Conservation (phyloP, 805 yeast species). For the Hemisphaericaspora nanyangensis region DNA sequence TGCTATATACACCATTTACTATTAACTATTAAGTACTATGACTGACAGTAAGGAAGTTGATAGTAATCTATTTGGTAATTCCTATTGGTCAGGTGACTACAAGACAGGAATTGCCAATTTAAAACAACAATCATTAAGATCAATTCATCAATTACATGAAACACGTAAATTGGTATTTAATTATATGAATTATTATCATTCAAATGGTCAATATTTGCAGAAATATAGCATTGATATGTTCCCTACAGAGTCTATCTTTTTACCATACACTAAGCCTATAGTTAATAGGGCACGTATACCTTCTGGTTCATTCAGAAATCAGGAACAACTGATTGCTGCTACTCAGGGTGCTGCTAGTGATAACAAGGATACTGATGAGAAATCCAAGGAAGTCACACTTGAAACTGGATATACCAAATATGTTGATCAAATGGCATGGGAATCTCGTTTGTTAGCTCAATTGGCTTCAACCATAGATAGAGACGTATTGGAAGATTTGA, state of each 20-base stretch:
- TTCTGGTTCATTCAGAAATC: not conserved
- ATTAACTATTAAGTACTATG: too few species aligned
- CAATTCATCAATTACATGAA: slow-evolving; percentile 39
- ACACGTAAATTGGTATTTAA: slow-evolving; percentile 33
- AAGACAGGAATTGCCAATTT: slow-evolving; percentile 31
- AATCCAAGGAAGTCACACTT: not conserved
- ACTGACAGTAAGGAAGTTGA: too few species aligned
- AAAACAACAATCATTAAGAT: slow-evolving; percentile 24
- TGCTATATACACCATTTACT: too few species aligned
- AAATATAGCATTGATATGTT: slow-evolving; percentile 22
- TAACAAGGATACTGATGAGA: not conserved
- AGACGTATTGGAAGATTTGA: slow-evolving; percentile 29
- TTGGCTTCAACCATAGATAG: slow-evolving; percentile 33
- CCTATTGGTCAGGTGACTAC: slow-evolving; percentile 42
- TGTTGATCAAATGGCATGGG: slow-evolving; percentile 18
- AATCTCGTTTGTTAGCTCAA: slow-evolving; percentile 18
- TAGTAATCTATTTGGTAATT: too few species aligned
- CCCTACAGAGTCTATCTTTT: slow-evolving; percentile 19
- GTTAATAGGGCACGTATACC: slow-evolving; percentile 5
- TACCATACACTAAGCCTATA: not conserved
- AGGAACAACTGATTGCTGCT: slow-evolving; percentile 1
- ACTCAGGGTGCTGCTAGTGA: not conserved
- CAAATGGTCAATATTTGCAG: slow-evolving; percentile 31
- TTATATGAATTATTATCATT: slow-evolving; percentile 32
- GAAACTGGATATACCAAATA: slow-evolving; percentile 9